Evolutionary conservation across 306 rosid species (phyloP).

Genomic region (Calophaca sinica): DNA sequence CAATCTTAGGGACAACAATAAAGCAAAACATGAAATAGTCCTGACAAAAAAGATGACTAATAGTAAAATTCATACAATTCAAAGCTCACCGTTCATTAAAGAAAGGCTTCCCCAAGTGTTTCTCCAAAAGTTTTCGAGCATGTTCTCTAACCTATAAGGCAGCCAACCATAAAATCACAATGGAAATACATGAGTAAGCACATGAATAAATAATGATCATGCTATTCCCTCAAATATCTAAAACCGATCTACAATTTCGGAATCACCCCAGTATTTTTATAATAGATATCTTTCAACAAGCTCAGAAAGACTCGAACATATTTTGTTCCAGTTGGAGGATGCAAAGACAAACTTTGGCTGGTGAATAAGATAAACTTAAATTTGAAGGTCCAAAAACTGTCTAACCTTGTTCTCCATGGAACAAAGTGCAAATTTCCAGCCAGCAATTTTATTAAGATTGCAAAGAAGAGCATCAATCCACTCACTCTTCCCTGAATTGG

Average conservation of each 20-base stretch:
- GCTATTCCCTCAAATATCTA: constrained; percentile 27
- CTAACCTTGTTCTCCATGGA: constrained; percentile 95
- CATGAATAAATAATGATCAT: constrained; percentile 7
- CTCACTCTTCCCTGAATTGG: constrained; percentile 99
- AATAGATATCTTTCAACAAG: constrained; percentile 22
- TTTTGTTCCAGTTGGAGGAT: constrained; percentile 22
- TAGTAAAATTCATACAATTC: constrained; percentile 10
- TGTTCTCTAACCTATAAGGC: constrained; percentile 82
- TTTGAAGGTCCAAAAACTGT: constrained; percentile 43
- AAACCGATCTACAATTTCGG: neutral
- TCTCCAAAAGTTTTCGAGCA: constrained; percentile 94
- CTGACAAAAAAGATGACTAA: constrained; percentile 24
- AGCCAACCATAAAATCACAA: constrained; percentile 17
- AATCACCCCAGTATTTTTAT: neutral
- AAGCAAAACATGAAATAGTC: constrained; percentile 12
- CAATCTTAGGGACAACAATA: constrained; percentile 2
- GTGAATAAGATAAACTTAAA: constrained; percentile 10
- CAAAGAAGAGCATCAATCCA: constrained; percentile 99
- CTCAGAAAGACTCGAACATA: neutral
- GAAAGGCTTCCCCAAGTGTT: constrained; percentile 82
- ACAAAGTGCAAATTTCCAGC: constrained; percentile 94
- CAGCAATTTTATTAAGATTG: constrained; percentile 70
- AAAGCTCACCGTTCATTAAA: constrained; percentile 71
- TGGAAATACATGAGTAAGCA: constrained; percentile 1
- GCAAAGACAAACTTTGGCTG: neutral